A percentile compares a stretch with the other conserved stretches of the same genome.
Evolutionary conservation across 1,284 basidiomycete species (phyloP).

Genomic region (Puccinia hordei): DNA sequence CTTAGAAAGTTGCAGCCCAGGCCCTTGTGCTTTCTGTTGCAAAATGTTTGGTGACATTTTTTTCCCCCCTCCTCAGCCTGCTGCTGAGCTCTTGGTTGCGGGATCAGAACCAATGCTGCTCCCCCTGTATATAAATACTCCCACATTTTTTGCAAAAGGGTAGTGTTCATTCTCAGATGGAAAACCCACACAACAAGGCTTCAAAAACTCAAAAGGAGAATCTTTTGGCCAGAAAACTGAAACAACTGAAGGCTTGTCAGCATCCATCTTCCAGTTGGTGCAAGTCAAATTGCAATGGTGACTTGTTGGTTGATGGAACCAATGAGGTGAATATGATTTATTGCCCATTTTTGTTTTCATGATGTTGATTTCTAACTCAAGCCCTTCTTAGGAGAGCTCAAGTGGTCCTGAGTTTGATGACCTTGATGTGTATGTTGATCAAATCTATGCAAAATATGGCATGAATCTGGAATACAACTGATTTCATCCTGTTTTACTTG

Average conservation of each 20-base stretch:
- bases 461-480: neutral
- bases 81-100: too few relatives aligned
- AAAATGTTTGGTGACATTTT: too few relatives aligned
- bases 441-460: constrained; percentile 24
- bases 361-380: neutral
- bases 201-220: neutral
- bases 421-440: neutral
- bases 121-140: too few relatives aligned
- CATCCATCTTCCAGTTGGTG: too few relatives aligned
- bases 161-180: neutral
- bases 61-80: too few relatives aligned
- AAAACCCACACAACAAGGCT: neutral
- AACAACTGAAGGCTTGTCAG: neutral
- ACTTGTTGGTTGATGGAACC: too few relatives aligned
- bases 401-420: neutral
- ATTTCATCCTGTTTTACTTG: neutral
- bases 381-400: neutral
- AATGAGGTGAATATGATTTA: neutral
- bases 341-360: neutral
- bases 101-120: too few relatives aligned
- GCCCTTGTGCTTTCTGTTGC: too few relatives aligned
- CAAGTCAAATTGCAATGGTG: neutral
- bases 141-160: neutral
- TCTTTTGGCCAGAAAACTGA: neutral
- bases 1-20: too few relatives aligned